These are phyloP conservation scores for Ophiorrhiza pumila DNA, from an alignment of 257 asterid species.

Conservation along the genomic window DNA sequence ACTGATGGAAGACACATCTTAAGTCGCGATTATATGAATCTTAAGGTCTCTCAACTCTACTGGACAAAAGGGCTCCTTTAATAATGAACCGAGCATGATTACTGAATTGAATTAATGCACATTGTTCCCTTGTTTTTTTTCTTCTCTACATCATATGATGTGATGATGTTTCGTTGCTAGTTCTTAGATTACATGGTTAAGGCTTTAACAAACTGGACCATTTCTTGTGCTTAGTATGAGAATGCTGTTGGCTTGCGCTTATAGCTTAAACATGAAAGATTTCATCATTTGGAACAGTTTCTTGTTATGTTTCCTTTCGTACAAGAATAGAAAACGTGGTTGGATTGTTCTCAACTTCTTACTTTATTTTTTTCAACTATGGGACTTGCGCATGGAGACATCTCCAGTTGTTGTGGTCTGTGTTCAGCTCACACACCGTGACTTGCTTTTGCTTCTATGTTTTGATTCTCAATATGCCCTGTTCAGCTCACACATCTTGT, in stretches of 20 bases:
- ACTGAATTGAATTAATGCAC: not conserved
- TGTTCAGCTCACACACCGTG: too few relatives aligned
- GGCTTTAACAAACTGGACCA: not conserved
- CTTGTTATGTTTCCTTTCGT: not conserved
- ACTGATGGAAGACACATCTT: constrained; percentile 70
- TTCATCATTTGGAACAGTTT: not conserved
- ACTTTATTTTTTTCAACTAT: constrained; percentile 46
- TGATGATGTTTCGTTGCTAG: not conserved
- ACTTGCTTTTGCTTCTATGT: too few relatives aligned
- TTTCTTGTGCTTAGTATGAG: not conserved
- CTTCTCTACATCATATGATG: not conserved
- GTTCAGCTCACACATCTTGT: too few relatives aligned
- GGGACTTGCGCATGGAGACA: constrained; percentile 68
- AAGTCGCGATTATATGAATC: constrained; percentile 70
- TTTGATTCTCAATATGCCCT: too few relatives aligned
- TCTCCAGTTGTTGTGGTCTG: constrained; percentile 68
- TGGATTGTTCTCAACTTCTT: constrained; percentile 10
- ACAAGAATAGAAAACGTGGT: constrained; percentile 3
- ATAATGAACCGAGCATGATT: not conserved
- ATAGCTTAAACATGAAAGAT: not conserved
- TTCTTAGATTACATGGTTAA: not conserved
- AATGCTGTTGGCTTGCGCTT: not conserved
- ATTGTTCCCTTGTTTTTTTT: not conserved
- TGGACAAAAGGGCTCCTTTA: not conserved
- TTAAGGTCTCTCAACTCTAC: constrained; percentile 44